These are phyloP conservation scores for Kodamaea hsintzibuensis DNA, from an alignment of 805 yeast species.

Conservation along the genomic window DNA sequence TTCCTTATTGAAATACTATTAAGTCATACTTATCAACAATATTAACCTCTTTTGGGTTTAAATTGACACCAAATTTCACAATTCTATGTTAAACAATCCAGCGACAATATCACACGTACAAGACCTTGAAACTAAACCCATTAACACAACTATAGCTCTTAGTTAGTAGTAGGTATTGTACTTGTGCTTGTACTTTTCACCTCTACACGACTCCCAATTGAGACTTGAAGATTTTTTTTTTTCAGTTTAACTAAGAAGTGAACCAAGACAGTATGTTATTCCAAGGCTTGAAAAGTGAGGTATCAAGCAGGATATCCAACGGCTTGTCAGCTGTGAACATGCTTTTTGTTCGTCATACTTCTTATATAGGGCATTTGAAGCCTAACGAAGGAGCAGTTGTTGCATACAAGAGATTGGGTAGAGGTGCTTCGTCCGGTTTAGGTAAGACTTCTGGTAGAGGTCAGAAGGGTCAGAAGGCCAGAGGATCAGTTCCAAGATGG, in stretches of 20 bases:
- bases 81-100: too few relatives aligned
- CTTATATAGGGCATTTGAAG: conserved; percentile 53
- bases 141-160: too few relatives aligned
- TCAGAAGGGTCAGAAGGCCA: conserved; percentile 97
- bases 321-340: not conserved
- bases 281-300: not conserved
- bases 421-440: conserved; percentile 91
- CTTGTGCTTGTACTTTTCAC: not conserved
- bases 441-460: conserved; percentile 98
- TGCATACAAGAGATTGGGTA: conserved; percentile 75
- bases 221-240: not conserved
- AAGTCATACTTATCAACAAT: too few relatives aligned
- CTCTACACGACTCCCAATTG: not conserved
- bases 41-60: too few relatives aligned
- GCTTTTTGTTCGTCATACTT: conserved; percentile 22
- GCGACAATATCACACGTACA: not conserved
- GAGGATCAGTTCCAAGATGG: conserved; percentile 87
- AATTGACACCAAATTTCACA: too few relatives aligned
- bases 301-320: not conserved
- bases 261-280: not conserved
- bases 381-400: conserved; percentile 65
- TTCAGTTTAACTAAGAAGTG: not conserved
- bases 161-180: too few relatives aligned
- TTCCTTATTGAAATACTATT: too few relatives aligned
- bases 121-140: too few relatives aligned